Evolutionary conservation across 2,329 filamentous ascomycete species (phyloP).

Genomic region (Penicillium sp.): DNA sequence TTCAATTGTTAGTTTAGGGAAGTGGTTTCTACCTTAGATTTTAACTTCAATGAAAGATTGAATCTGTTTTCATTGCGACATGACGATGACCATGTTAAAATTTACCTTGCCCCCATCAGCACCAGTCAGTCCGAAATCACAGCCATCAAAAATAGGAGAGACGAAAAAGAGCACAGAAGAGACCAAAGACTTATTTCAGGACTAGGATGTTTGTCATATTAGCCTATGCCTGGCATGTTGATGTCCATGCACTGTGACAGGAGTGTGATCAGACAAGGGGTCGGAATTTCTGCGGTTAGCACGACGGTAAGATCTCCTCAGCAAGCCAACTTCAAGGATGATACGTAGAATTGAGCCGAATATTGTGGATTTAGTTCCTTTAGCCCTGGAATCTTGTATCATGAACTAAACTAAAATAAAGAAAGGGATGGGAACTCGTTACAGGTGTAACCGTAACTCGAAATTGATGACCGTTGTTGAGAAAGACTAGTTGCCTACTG

Average conservation of each 20-base stretch:
- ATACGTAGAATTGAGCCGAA: background rate
- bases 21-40: no score
- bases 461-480: no score
- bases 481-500: background rate
- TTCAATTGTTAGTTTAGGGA: no score
- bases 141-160: background rate
- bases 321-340: background rate
- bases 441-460: no score
- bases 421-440: background rate
- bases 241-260: background rate
- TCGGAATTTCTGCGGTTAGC: background rate
- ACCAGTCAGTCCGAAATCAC: no score
- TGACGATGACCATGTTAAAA: background rate
- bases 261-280: conserved; percentile 7
- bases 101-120: background rate
- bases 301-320: background rate
- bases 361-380: background rate
- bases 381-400: background rate
- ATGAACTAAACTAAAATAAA: background rate
- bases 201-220: no score
- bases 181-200: background rate
- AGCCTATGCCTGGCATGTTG: background rate
- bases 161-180: background rate
- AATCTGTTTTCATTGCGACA: background rate
- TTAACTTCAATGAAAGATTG: no score